phyloP scores from a whole-genome alignment of 2,329 filamentous ascomycete genomes.

The Diaporthe sp. region DNA sequence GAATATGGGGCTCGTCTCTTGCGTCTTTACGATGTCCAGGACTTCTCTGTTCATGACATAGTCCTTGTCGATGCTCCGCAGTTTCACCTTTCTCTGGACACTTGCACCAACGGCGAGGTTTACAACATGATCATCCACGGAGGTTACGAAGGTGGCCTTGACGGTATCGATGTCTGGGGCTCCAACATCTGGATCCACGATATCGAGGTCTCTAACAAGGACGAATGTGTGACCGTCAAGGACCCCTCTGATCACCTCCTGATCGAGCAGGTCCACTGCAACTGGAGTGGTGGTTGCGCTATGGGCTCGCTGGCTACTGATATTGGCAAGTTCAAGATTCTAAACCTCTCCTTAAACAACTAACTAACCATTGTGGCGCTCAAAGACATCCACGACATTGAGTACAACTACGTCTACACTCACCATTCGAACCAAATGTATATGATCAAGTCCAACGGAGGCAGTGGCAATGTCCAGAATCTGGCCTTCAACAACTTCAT shows the following conservation, averaged over 20 bases:
- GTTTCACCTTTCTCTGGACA: slow-evolving; percentile 45
- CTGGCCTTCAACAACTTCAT: slow-evolving; percentile 70
- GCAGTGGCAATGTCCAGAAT: slow-evolving; percentile 65
- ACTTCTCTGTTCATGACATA: slow-evolving; percentile 64
- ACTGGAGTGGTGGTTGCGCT: slow-evolving; percentile 66
- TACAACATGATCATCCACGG: slow-evolving; percentile 69
- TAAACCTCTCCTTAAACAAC: too few species aligned
- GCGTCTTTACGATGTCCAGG: slow-evolving; percentile 56
- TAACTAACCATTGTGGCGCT: background rate
- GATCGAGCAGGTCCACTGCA: slow-evolving; percentile 73
- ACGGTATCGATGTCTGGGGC: slow-evolving; percentile 68
- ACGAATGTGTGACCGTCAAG: slow-evolving; percentile 60
- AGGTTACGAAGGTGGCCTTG: slow-evolving; percentile 64
- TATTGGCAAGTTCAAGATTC: slow-evolving; percentile 46
- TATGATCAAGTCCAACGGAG: slow-evolving; percentile 74
- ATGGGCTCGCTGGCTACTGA: slow-evolving; percentile 67
- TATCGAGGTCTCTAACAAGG: slow-evolving; percentile 72
- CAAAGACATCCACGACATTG: slow-evolving; percentile 62
- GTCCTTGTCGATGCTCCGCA: slow-evolving; percentile 58
- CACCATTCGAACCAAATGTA: slow-evolving; percentile 73
- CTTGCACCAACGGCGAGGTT: slow-evolving; percentile 62
- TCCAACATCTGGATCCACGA: slow-evolving; percentile 71
- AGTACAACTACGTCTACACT: slow-evolving; percentile 71
- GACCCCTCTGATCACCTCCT: slow-evolving; percentile 65
- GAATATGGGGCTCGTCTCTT: slow-evolving; percentile 59